Conservation (phyloP, 2,329 filamentous ascomycete species). For the Alternaria triticina region DNA sequence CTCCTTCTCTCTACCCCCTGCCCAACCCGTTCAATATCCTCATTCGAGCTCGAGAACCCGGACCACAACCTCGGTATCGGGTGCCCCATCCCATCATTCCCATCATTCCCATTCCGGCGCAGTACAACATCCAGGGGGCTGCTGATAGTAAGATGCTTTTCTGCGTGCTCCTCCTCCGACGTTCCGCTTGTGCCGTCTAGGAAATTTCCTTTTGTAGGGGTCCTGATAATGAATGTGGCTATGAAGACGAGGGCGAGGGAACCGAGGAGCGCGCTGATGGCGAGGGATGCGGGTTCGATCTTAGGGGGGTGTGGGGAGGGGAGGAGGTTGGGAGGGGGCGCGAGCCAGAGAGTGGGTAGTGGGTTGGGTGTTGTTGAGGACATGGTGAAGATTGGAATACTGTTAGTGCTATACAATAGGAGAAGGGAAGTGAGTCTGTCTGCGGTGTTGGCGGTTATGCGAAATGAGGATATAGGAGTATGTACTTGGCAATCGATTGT, state of each 20-base stretch:
- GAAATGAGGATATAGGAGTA: no score
- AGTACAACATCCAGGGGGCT: neutral
- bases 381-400: neutral
- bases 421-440: no score
- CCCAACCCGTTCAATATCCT: neutral
- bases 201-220: neutral
- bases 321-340: constrained; percentile 1
- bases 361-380: neutral
- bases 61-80: neutral
- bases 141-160: neutral
- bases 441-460: no score
- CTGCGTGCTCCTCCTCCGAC: neutral
- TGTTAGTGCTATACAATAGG: neutral
- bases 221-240: neutral
- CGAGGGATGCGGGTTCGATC: constrained; percentile 4
- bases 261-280: constrained; percentile 6
- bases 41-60: neutral
- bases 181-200: neutral
- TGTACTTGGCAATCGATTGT: no score
- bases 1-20: neutral
- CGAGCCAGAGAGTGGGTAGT: constrained; percentile 6
- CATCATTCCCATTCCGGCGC: neutral
- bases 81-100: neutral
- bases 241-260: constrained; percentile 4
- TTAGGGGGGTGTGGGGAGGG: neutral